phyloP scores from a whole-genome alignment of 768 basidiomycete genomes.

The Trametes cingulata region DNA sequence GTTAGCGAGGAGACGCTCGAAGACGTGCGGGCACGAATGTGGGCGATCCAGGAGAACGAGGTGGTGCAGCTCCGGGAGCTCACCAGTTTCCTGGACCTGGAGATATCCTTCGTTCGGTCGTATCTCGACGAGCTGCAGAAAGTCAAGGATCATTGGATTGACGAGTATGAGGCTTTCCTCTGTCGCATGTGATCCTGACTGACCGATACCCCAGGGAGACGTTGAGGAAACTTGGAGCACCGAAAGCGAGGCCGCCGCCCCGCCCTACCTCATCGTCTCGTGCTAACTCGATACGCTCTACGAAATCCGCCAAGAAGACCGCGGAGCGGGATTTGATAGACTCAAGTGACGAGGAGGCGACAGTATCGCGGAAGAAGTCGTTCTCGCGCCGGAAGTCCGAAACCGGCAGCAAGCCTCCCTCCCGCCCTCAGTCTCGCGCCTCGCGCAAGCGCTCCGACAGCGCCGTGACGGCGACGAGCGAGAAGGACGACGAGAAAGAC shows the following conservation, averaged over 20 bases:
- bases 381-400: slow-evolving; percentile 44
- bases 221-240: slow-evolving; percentile 17
- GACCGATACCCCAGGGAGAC: not conserved
- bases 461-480: slow-evolving; percentile 39
- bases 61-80: slow-evolving; percentile 70
- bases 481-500: slow-evolving; percentile 38
- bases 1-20: slow-evolving; percentile 82
- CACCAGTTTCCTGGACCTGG: slow-evolving; percentile 67
- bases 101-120: slow-evolving; percentile 71
- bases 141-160: slow-evolving; percentile 65
- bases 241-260: slow-evolving; percentile 5
- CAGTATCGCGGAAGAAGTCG: slow-evolving; percentile 24
- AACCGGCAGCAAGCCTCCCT: slow-evolving; percentile 44
- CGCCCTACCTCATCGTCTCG: slow-evolving; percentile 29
- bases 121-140: slow-evolving; percentile 75
- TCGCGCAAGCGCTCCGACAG: slow-evolving; percentile 69
- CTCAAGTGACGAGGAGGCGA: slow-evolving; percentile 15
- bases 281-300: slow-evolving; percentile 36
- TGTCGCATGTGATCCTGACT: too few relatives aligned
- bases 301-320: slow-evolving; percentile 29
- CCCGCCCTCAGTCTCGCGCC: slow-evolving; percentile 58
- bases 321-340: slow-evolving; percentile 10
- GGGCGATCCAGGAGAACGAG: slow-evolving; percentile 79
- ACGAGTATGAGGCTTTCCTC: slow-evolving; percentile 47
- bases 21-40: slow-evolving; percentile 80